Percentiles rank a stretch among this genome's conserved stretches.
These are phyloP conservation scores for Torulaspora delbrueckii DNA, from an alignment of 805 yeast species.

Conservation along the genomic window DNA sequence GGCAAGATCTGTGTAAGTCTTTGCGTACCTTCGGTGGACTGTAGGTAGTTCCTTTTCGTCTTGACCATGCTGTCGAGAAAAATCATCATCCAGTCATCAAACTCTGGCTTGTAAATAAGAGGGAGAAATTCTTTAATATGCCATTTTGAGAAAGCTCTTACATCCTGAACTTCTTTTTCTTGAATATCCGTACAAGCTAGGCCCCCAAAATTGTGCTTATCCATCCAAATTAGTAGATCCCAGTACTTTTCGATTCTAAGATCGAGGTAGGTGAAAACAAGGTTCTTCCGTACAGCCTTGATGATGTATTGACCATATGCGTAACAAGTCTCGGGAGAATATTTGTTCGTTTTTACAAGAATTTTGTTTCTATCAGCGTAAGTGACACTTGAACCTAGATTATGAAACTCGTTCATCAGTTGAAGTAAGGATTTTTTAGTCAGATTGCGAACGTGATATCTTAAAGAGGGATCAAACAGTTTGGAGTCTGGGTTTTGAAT, in stretches of 20 bases:
- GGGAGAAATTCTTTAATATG: conserved; percentile 75
- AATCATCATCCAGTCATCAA: conserved; percentile 79
- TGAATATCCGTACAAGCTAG: conserved; percentile 41
- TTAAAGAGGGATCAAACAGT: conserved; percentile 71
- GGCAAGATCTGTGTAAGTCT: conserved; percentile 66
- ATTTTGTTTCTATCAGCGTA: conserved; percentile 76
- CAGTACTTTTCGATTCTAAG: conserved; percentile 70
- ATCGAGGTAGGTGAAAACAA: conserved; percentile 78
- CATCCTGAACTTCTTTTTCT: conserved; percentile 37
- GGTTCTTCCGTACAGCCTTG: conserved; percentile 71
- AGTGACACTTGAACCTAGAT: conserved; percentile 73
- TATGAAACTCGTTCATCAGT: conserved; percentile 66
- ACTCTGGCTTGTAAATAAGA: conserved; percentile 67
- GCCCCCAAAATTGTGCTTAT: conserved; percentile 82
- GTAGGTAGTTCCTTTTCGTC: conserved; percentile 39
- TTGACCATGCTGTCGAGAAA: conserved; percentile 66
- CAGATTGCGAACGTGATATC: conserved; percentile 82
- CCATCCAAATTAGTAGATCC: conserved; percentile 97
- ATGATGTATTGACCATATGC: conserved; percentile 84
- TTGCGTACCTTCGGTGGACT: conserved; percentile 44
- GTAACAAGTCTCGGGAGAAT: conserved; percentile 77
- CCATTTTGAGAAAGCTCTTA: conserved; percentile 59
- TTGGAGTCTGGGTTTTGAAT: conserved; percentile 68
- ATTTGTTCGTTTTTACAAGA: conserved; percentile 67
- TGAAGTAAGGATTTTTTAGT: conserved; percentile 79